Evolutionary conservation across 140 eudicot genomes (phyloP).

Genomic region (Anethum foeniculum): DNA sequence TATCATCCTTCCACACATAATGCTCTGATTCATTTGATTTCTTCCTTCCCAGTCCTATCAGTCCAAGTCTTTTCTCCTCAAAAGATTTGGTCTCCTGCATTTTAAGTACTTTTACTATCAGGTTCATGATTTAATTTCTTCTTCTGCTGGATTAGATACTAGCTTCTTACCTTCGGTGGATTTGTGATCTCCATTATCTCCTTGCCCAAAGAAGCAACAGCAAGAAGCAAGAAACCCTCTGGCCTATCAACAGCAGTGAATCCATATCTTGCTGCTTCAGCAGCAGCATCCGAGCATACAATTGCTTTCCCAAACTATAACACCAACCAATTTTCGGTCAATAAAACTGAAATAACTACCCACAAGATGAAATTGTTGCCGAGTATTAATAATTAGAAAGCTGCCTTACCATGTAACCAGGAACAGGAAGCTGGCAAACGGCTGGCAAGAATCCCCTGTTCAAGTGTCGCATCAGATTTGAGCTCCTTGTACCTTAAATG

Average conservation of each 20-base stretch:
- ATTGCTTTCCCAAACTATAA: slow-evolving; percentile 84
- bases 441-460: slow-evolving; percentile 84
- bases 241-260: slow-evolving; percentile 77
- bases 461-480: slow-evolving; percentile 73
- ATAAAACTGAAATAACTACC: too few species aligned
- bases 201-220: slow-evolving; percentile 68
- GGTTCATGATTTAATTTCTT: too few species aligned
- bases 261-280: slow-evolving; percentile 79
- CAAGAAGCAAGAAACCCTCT: slow-evolving; percentile 77
- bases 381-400: too few species aligned
- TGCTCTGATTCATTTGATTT: too few species aligned
- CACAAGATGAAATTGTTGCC: too few species aligned
- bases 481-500: slow-evolving; percentile 60
- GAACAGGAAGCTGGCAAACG: slow-evolving; percentile 55
- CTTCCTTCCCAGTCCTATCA: slow-evolving; percentile 13
- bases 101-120: too few species aligned
- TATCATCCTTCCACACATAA: slow-evolving; percentile 34
- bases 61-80: slow-evolving; percentile 61
- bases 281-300: slow-evolving; percentile 88
- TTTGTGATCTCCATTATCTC: slow-evolving; percentile 38
- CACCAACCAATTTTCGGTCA: background rate
- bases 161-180: slow-evolving; percentile 40
- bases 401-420: slow-evolving; percentile 72
- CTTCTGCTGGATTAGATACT: background rate
- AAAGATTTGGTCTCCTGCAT: slow-evolving; percentile 43